A percentile compares a stretch with the other conserved stretches of the same genome.
phyloP scores from a whole-genome alignment of 1,284 basidiomycete genomes.

The Microbotryum intermedium region DNA sequence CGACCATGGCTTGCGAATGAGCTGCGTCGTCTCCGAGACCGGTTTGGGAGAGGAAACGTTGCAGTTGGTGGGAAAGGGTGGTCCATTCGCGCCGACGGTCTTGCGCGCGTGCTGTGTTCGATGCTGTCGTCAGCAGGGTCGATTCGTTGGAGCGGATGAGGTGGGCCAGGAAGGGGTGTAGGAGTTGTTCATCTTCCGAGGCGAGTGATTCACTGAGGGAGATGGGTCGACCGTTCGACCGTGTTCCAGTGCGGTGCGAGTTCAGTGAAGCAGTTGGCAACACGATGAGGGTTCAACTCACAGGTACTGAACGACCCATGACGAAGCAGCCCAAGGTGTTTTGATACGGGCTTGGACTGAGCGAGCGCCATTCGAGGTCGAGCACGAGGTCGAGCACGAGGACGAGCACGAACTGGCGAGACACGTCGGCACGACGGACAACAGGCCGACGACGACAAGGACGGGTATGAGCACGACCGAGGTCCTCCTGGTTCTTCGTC shows the following conservation, averaged over 20 bases:
- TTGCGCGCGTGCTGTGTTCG: constrained; percentile 35
- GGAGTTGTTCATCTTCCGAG: constrained; percentile 56
- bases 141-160: constrained; percentile 42
- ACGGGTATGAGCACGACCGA: too few species aligned
- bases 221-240: not conserved
- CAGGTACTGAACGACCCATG: constrained; percentile 71
- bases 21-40: too few species aligned
- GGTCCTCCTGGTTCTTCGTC: too few species aligned
- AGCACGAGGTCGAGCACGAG: too few species aligned
- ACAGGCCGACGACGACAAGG: too few species aligned
- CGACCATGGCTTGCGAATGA: constrained; percentile 38
- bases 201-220: constrained; percentile 31
- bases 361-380: not conserved
- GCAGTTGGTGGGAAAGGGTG: constrained; percentile 41
- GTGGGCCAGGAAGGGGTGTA: constrained; percentile 59
- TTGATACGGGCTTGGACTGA: constrained; percentile 42
- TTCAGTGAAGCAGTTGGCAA: too few species aligned
- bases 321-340: constrained; percentile 69
- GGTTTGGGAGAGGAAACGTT: too few species aligned
- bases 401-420: too few species aligned
- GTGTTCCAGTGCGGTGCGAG: too few species aligned
- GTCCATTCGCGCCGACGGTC: constrained; percentile 37
- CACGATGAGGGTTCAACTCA: too few species aligned
- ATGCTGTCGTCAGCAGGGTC: constrained; percentile 25
- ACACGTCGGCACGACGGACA: too few species aligned